Base-by-base conservation (phyloP, 2,329 filamentous ascomycete genomes). In the Helicocarpus griseus region DNA sequence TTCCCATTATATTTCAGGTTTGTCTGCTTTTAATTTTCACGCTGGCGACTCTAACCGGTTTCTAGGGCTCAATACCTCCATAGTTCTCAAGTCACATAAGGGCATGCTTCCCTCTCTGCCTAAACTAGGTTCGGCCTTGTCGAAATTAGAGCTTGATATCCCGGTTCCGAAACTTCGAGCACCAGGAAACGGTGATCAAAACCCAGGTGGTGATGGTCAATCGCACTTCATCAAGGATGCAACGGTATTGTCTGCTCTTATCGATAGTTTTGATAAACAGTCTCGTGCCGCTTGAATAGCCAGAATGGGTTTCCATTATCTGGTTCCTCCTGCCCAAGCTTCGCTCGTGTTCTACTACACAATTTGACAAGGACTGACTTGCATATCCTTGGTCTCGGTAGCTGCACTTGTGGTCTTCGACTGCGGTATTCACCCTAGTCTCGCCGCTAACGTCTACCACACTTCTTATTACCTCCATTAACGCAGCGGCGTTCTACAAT, bases 401-500 rank as follows among this genome's bases (percentile, higher is more conserved):
- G 66, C 75, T 98, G 69, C 89, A 97, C 69, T 69, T 97, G 49
- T 77, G 93, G 56, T 86, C 87, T 14, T 95, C 89, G 0, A 89
- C 89, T 0, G 91, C 91, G 3, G 82, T 85, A 0, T 96, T 98
- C 67, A 83, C 80, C 0, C 77, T 97, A 21, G 77, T 83, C 36
- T 96, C 90, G 0, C 93, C 93, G 0, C 74, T 97, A 7, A 70
- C 75, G 38, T 73, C 82, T 53, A 86, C 86, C 48, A 88, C 82
- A 0, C 69, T 97, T 17, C 86, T 82, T 60, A 79, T 98, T 56
- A 87, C 88, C 35, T 77, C 76, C 48, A 79, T 97, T 60, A 85
- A 95, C 62, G 91, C 91, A 5, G 89, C 85, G 1, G 89, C 93
- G 0, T 85, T 82, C 55, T 94, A 95, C 67, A 89, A 95, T 56